A percentile compares a stretch with the other conserved stretches of the same genome.
These are phyloP conservation scores for Beauveria australis DNA, from an alignment of 2,329 filamentous ascomycete genomes.

Conservation along the genomic window DNA sequence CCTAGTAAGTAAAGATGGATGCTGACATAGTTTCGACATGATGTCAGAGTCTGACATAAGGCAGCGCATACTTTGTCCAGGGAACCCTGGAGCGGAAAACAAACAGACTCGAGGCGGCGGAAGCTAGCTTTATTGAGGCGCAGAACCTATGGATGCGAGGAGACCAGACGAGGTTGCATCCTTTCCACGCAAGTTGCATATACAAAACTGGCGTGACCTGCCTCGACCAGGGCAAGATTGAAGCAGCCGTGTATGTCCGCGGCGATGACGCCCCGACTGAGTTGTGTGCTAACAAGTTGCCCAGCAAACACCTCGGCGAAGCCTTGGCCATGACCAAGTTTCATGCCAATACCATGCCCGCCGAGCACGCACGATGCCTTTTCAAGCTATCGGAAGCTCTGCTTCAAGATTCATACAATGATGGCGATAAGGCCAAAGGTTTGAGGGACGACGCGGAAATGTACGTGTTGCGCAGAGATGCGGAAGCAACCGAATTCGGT, in stretches of 20 bases:
- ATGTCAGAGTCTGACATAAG: background rate
- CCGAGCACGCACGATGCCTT: background rate
- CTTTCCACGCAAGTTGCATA: background rate
- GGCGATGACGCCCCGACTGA: background rate
- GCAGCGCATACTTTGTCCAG: background rate
- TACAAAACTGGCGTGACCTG: background rate
- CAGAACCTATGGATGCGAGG: background rate
- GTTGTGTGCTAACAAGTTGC: background rate
- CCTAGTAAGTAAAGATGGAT: background rate
- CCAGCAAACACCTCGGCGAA: background rate
- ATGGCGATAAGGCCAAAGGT: background rate
- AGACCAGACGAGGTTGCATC: background rate
- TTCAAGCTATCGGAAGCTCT: background rate
- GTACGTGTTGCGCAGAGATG: background rate
- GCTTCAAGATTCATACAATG: background rate
- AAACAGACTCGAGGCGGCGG: background rate
- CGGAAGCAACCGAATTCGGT: background rate
- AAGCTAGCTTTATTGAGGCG: background rate
- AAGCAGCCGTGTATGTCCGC: background rate
- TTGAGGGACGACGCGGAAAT: background rate
- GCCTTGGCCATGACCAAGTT: background rate
- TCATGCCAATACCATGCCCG: background rate
- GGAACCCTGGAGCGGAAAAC: background rate
- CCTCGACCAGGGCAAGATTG: background rate
- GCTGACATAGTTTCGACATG: background rate